phyloP scores from a whole-genome alignment of 208 protist genomes.

The Trypanosoma lewisi region DNA sequence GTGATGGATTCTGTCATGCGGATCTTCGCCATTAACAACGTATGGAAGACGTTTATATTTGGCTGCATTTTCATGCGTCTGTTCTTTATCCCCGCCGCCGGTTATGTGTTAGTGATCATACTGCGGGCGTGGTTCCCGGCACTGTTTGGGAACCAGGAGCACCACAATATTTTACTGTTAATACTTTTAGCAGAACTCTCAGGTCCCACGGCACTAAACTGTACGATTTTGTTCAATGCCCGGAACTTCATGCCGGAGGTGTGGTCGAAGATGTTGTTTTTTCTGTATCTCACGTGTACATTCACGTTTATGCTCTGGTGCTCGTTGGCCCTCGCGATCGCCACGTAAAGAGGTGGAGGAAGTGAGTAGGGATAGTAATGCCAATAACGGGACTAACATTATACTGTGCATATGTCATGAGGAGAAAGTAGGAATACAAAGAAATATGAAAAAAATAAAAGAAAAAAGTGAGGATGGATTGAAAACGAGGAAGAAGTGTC shows the following conservation, averaged over 20 bases:
- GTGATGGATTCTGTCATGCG: not conserved
- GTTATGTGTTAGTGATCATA: conserved; percentile 45
- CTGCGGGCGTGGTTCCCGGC: conserved; percentile 41
- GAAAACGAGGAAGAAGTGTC: conserved; percentile 3
- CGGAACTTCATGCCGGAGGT: conserved; percentile 59
- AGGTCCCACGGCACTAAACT: conserved; percentile 79
- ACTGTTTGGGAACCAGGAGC: conserved; percentile 45
- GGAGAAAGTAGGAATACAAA: not conserved
- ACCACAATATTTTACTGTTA: conserved; percentile 64
- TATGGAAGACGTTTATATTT: conserved; percentile 56
- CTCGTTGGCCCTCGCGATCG: conserved; percentile 34
- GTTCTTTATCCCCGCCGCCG: conserved; percentile 50
- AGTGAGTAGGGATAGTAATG: not conserved
- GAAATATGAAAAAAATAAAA: not conserved
- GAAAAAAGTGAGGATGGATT: not conserved
- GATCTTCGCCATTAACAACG: conserved; percentile 38
- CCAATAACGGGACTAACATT: not conserved
- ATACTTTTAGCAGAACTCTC: conserved; percentile 67
- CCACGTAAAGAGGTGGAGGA: not conserved
- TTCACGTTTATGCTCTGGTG: conserved; percentile 64
- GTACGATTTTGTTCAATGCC: conserved; percentile 60
- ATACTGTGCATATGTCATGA: not conserved
- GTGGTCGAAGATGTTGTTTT: conserved; percentile 81
- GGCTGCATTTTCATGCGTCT: conserved; percentile 56
- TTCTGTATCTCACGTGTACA: conserved; percentile 66